Base-by-base conservation (phyloP, 1,139 yeast species). In the Scheffersomyces insectosa region DNA sequence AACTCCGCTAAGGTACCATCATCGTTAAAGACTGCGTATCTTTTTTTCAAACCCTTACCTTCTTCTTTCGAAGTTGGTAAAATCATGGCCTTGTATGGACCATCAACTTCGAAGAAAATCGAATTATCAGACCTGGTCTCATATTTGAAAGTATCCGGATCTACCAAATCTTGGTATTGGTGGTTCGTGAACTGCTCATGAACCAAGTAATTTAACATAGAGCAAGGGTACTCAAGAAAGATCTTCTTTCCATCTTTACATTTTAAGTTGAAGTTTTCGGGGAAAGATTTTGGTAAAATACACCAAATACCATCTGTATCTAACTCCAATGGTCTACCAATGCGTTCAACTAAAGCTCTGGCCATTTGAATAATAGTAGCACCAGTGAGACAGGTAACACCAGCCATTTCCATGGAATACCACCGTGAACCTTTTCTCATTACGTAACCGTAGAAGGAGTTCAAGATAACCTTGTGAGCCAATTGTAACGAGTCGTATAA, bases 231-330 rank as follows among this genome's bases (percentile, higher is more conserved):
- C 16, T 96, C 95, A 42, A 91, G 73, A 40, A 80, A 77, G 7
- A 89, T 66, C 44, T 79, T 83, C 59, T 88, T 88, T 4, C 98
- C 99, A 57, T 85, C 84, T 51, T 82, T 80, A 51, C 88, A 65
- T 49, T 80, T 77, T 58, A 95, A 81, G 25, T 75, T 74, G 61
- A 77, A 90, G 53, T 90, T 88, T 57, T 93, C 99, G 0, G 99
- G 99, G 60, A 95, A 95, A 1, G 96, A 80, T 38, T 80, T 77
- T 1, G 99, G 99, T 40, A 95, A 70, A 52, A 91, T 93, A 79
- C 99, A 95, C 99, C 99, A 95, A 60, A 95, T 95, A 73, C 99
- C 99, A 75, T 95, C 99, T 0, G 99, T 95, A 65, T 95, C 99
- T 51, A 95, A 77, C 61, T 95, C 99, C 49, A 95, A 72, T 0